These are phyloP conservation scores for Fomitopsis schrenkii DNA, from an alignment of 1,284 basidiomycete genomes.

Conservation along the genomic window DNA sequence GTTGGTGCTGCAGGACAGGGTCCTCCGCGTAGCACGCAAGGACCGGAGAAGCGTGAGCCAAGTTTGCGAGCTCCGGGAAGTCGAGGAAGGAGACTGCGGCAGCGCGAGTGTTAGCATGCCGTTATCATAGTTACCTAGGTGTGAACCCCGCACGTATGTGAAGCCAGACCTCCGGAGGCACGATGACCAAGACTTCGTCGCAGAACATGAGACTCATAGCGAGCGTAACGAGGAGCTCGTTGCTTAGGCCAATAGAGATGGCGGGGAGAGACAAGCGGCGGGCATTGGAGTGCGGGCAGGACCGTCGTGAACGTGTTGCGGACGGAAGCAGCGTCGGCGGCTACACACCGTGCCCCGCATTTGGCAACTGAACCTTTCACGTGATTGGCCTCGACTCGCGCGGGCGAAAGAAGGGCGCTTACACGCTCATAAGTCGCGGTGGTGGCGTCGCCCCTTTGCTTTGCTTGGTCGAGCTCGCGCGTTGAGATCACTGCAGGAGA, in stretches of 20 bases:
- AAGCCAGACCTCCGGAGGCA: slow-evolving; percentile 55
- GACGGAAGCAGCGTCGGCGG: not conserved
- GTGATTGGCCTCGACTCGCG: not conserved
- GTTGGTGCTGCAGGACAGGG: slow-evolving; percentile 54
- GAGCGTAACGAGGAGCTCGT: not conserved
- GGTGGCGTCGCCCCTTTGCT: too few species aligned
- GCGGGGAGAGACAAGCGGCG: not conserved
- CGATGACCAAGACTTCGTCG: not conserved
- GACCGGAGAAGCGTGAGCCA: slow-evolving; percentile 42
- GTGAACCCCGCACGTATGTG: slow-evolving; percentile 45
- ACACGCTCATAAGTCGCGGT: not conserved
- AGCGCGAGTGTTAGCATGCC: not conserved
- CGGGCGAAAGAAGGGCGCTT: not conserved
- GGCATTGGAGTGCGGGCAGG: not conserved
- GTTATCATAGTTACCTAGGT: not conserved
- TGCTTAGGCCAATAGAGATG: not conserved
- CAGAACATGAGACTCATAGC: not conserved
- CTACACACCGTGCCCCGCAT: not conserved
- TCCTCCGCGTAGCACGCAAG: slow-evolving; percentile 51
- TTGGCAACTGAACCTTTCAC: not conserved
- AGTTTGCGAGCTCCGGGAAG: slow-evolving; percentile 57
- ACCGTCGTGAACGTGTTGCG: not conserved
- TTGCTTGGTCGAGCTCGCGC: too few species aligned
- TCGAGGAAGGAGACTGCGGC: slow-evolving; percentile 64
- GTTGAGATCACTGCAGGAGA: too few species aligned